Percentiles rank a stretch among this genome's conserved stretches.
phyloP scores from a whole-genome alignment of 768 basidiomycete genomes.

The Ephemerocybe angulata region DNA sequence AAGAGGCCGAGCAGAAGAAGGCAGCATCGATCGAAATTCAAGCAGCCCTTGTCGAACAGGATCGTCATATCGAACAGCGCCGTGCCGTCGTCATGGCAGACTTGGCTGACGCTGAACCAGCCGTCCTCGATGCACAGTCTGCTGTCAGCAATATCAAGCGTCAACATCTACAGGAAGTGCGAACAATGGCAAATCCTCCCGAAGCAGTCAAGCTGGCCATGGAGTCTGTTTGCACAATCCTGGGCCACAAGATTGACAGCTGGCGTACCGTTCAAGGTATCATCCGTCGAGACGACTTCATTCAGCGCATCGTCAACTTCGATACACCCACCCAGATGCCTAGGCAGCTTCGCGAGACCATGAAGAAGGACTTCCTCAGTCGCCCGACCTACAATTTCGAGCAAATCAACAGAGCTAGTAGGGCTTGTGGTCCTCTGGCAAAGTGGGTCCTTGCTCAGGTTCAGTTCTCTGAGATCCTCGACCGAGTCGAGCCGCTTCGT shows the following conservation, averaged over 20 bases:
- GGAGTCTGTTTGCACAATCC: slow-evolving; percentile 95
- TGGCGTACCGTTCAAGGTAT: slow-evolving; percentile 96
- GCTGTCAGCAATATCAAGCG: slow-evolving; percentile 98
- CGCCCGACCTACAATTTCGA: slow-evolving; percentile 93
- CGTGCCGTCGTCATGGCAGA: slow-evolving; percentile 89
- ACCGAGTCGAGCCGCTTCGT: slow-evolving; percentile 93
- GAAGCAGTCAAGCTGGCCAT: slow-evolving; percentile 97
- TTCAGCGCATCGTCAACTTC: slow-evolving; percentile 91
- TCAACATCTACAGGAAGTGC: slow-evolving; percentile 94
- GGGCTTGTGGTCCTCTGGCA: slow-evolving; percentile 95
- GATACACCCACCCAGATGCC: slow-evolving; percentile 92
- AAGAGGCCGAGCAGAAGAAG: slow-evolving; percentile 98
- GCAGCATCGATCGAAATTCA: slow-evolving; percentile 94
- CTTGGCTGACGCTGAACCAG: slow-evolving; percentile 96
- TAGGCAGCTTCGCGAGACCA: slow-evolving; percentile 77
- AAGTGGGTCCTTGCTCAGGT: slow-evolving; percentile 99
- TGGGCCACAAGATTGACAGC: slow-evolving; percentile 94
- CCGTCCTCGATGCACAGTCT: slow-evolving; percentile 88
- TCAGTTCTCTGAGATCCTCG: slow-evolving; percentile 93
- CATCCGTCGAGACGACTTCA: slow-evolving; percentile 96
- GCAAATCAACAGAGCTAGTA: slow-evolving; percentile 89
- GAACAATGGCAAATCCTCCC: slow-evolving; percentile 97
- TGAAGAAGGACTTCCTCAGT: slow-evolving; percentile 92
- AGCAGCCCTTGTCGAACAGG: slow-evolving; percentile 88
- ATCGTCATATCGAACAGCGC: slow-evolving; percentile 84